Conservation (phyloP, 768 basidiomycete species). For the Amylocystis lapponica region DNA sequence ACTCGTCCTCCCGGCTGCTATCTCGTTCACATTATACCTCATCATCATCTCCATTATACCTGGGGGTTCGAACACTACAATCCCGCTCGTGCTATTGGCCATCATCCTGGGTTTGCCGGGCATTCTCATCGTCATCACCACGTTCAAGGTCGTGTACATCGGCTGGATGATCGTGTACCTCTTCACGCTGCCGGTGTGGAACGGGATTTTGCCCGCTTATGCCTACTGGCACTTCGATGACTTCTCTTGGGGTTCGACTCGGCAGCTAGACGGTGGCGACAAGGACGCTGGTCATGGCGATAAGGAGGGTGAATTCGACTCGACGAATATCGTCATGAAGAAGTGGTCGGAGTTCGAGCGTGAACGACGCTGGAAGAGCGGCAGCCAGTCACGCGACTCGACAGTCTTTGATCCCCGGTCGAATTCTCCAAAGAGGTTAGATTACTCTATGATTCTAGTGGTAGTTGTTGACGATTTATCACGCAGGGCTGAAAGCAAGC, state of each 20-base stretch:
- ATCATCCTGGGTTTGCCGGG: conserved; percentile 96
- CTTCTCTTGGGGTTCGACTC: conserved; percentile 96
- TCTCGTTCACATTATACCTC: conserved; percentile 93
- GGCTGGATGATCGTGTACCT: conserved; percentile 98
- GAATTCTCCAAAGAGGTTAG: conserved; percentile 48
- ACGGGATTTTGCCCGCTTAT: conserved; percentile 91
- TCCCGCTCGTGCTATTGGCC: conserved; percentile 88
- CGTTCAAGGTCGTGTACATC: conserved; percentile 87
- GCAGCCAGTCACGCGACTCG: conserved; percentile 77
- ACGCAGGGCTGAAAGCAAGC: conserved; percentile 34
- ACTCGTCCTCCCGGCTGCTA: conserved; percentile 93
- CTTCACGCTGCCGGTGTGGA: conserved; percentile 92
- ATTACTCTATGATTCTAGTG: conserved; percentile 2
- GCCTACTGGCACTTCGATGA: conserved; percentile 99
- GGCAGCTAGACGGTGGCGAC: conserved; percentile 69
- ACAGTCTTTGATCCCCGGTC: conserved; percentile 50
- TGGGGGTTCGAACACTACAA: conserved; percentile 67
- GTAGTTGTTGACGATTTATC: too few relatives aligned
- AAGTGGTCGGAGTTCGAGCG: conserved; percentile 98
- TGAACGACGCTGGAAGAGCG: conserved; percentile 89
- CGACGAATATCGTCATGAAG: conserved; percentile 96
- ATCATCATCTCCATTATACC: conserved; percentile 86
- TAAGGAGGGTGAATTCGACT: conserved; percentile 98
- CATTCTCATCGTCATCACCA: conserved; percentile 92
- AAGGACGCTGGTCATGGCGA: conserved; percentile 66